Percentiles rank a stretch among this genome's conserved stretches.
These are phyloP conservation scores for Ascoidea asiatica DNA, from an alignment of 805 yeast species.

Conservation along the genomic window DNA sequence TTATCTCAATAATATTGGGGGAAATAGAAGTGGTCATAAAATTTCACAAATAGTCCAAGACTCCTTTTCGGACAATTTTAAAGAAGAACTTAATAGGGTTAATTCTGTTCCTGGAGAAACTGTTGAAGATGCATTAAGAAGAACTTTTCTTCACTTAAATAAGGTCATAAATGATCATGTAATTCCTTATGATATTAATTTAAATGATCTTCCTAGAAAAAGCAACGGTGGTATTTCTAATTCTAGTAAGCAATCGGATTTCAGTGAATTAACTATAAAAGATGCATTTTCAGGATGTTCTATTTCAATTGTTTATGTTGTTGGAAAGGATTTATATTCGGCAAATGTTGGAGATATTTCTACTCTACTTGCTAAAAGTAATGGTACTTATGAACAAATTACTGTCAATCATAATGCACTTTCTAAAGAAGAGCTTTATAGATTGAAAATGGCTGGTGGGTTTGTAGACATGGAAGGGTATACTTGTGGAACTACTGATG, in stretches of 20 bases:
- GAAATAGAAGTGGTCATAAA: conserved; percentile 36
- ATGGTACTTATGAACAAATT: conserved; percentile 60
- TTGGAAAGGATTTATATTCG: conserved; percentile 52
- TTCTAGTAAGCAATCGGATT: conserved; percentile 27
- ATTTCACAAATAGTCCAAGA: conserved; percentile 64
- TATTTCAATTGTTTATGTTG: conserved; percentile 66
- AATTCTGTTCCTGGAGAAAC: conserved; percentile 17
- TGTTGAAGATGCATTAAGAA: conserved; percentile 62
- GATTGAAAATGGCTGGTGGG: conserved; percentile 85
- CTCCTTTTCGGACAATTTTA: conserved; percentile 50
- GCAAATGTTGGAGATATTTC: conserved; percentile 87
- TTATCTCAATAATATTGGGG: neutral
- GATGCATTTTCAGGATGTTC: conserved; percentile 80
- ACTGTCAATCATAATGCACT: conserved; percentile 79
- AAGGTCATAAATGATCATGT: conserved; percentile 41
- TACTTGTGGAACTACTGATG: conserved; percentile 66
- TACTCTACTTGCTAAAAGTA: conserved; percentile 61
- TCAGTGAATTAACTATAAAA: conserved; percentile 34
- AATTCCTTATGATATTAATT: conserved; percentile 9
- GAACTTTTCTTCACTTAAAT: conserved; percentile 69
- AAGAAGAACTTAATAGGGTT: conserved; percentile 45
- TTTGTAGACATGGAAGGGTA: conserved; percentile 73
- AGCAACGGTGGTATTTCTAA: no score
- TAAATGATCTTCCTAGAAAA: no score
- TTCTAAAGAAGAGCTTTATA: conserved; percentile 57